These are phyloP conservation scores for Torulaspora franciscae DNA, from an alignment of 805 yeast genomes.

Conservation along the genomic window DNA sequence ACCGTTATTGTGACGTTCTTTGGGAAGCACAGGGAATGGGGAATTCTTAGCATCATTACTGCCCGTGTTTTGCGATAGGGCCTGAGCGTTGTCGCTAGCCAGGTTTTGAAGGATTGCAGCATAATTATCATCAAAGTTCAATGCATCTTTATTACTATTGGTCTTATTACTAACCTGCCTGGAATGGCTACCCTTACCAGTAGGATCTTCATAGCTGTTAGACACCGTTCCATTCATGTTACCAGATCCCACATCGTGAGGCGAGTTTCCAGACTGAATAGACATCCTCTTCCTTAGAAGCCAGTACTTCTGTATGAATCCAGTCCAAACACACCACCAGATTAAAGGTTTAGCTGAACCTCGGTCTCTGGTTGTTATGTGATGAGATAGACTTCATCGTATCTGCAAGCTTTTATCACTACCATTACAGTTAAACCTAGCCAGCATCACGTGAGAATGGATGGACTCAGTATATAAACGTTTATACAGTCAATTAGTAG, in stretches of 20 bases:
- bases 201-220: neutral
- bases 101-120: slow-evolving; percentile 25
- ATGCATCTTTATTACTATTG: slow-evolving; percentile 19
- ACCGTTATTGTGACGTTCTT: neutral
- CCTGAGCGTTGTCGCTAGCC: slow-evolving; percentile 18
- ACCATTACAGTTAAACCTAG: too few relatives aligned
- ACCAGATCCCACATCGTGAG: slow-evolving; percentile 1
- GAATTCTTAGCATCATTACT: slow-evolving; percentile 6
- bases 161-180: slow-evolving; percentile 1
- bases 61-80: slow-evolving; percentile 6
- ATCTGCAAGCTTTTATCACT: too few relatives aligned
- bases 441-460: neutral
- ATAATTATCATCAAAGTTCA: slow-evolving; percentile 28
- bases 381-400: neutral
- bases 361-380: neutral
- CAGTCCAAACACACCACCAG: neutral
- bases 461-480: neutral
- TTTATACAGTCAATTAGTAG: slow-evolving; percentile 30
- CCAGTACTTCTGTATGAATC: neutral
- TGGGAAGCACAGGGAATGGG: slow-evolving; percentile 1
- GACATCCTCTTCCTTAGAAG: slow-evolving; percentile 5
- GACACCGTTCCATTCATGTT: neutral
- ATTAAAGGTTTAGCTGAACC: too few relatives aligned
- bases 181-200: neutral
- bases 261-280: slow-evolving; percentile 6